Conservation (phyloP, 176 grass and related monocot species). For the Rhynchospora breviuscula region DNA sequence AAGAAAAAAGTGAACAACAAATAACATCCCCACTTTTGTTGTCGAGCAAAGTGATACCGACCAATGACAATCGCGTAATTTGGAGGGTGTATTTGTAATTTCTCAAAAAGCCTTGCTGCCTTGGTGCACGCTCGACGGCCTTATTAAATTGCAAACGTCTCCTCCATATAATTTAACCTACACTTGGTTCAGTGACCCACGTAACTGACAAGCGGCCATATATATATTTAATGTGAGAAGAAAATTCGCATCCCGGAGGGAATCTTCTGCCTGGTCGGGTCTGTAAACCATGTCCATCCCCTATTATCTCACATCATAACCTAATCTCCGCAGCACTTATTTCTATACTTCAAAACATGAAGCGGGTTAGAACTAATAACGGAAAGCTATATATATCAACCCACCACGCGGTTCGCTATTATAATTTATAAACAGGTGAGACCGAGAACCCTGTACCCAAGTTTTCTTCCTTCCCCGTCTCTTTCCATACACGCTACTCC, state of each 20-base stretch:
- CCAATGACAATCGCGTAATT: neutral
- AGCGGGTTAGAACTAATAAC: neutral
- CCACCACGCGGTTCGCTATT: neutral
- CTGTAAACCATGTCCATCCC: neutral
- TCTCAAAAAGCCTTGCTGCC: neutral
- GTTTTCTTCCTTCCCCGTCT: neutral
- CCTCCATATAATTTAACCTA: neutral
- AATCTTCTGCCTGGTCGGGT: neutral
- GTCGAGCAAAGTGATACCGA: neutral
- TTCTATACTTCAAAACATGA: neutral
- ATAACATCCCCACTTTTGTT: neutral
- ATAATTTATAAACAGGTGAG: neutral
- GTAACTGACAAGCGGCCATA: neutral
- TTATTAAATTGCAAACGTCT: neutral
- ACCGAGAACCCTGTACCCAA: neutral
- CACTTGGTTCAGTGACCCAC: neutral
- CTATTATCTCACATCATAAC: neutral
- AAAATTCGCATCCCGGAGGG: neutral
- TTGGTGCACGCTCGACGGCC: neutral
- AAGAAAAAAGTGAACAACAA: neutral
- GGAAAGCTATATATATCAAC: neutral
- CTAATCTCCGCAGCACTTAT: neutral
- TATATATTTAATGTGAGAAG: neutral
- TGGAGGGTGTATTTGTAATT: neutral
- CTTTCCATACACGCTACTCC: conserved; percentile 5